Evolutionary conservation across 192 early-diverging fungal genomes (phyloP).

Genomic region (Coemansia sp.): DNA sequence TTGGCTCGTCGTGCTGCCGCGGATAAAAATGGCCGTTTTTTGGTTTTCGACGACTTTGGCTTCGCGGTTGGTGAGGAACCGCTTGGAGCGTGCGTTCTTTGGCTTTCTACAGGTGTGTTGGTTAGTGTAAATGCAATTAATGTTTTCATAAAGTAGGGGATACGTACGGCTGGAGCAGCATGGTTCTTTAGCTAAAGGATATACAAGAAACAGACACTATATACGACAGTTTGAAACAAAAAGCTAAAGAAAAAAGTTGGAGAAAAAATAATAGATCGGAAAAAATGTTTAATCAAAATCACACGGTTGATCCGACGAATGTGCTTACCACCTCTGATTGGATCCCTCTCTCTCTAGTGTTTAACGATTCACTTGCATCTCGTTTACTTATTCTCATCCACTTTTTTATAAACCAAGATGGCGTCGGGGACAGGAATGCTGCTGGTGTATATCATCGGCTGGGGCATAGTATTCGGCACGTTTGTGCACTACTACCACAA

Average conservation of each 20-base stretch:
- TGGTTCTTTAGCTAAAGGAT: neutral
- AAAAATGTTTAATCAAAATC: neutral
- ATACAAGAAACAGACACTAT: conserved; percentile 3
- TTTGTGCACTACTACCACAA: conserved; percentile 59
- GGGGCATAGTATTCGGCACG: conserved; percentile 57
- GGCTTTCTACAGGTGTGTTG: conserved; percentile 58
- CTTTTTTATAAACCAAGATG: conserved; percentile 27
- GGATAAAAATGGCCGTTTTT: conserved; percentile 88
- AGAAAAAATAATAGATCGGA: neutral
- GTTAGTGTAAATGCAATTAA: neutral
- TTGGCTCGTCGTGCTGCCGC: conserved; percentile 82
- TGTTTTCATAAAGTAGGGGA: neutral
- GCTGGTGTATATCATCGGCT: conserved; percentile 53
- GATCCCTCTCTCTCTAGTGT: neutral
- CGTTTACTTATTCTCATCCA: neutral
- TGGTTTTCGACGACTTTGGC: conserved; percentile 87
- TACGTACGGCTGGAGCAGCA: conserved; percentile 17
- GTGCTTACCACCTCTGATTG: neutral
- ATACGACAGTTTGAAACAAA: neutral
- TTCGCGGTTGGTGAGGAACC: conserved; percentile 82
- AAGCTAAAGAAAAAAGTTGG: neutral
- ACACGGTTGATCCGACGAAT: neutral
- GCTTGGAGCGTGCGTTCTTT: conserved; percentile 84
- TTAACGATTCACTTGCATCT: conserved; percentile 3
- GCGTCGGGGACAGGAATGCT: conserved; percentile 54